Base-by-base conservation (phyloP, 2,329 filamentous ascomycete genomes). In the Phoma herbarum region DNA sequence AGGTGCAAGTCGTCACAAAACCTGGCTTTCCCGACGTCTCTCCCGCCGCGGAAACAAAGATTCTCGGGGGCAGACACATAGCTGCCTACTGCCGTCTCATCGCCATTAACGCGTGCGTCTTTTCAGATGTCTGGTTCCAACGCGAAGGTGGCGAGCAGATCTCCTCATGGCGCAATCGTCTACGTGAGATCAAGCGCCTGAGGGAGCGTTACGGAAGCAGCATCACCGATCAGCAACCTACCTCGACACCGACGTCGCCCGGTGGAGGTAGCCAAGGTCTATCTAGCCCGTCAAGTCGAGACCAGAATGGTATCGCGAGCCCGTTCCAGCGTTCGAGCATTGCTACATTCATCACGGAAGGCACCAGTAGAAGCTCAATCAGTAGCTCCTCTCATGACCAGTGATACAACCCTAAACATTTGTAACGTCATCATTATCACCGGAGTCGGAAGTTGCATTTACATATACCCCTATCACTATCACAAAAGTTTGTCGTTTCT, bases 51-150 rank as follows among this genome's bases (percentile, higher is more conserved):
- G 90, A 94, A 63, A 89, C 91, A 9, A 98, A 98, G 76, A 90
- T 98, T 68, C 86, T 99, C 58, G 93, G 90, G 16, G 85, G 94
- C 29, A 88, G 87, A 66, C 92, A 92, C 12, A 83, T 99, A 9
- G 91, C 93, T 0, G 85, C 88, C 10, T 96, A 97, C 73, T 91
- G 97, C 52, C 88, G 95, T 35, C 88, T 97, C 45, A 82, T 98
- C 18, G 92, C 94, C 0, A 85, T 99, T 62, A 98, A 97, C 72
- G 93, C 95, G 0, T 96, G 92, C 14, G 92, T 98, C 9, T 97
- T 98, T 76, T 92, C 91, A 2, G 85, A 90, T 43, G 93, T 97
- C n/a, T 97, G 94, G 92, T 86, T 87, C 45, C 88, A 87, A 69
- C 85, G 88, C 45, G 86, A 90, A 63, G 90, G 89, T 6, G 90